Base-by-base conservation (phyloP, 306 rosid genomes). In the Sicyos baderoa region DNA sequence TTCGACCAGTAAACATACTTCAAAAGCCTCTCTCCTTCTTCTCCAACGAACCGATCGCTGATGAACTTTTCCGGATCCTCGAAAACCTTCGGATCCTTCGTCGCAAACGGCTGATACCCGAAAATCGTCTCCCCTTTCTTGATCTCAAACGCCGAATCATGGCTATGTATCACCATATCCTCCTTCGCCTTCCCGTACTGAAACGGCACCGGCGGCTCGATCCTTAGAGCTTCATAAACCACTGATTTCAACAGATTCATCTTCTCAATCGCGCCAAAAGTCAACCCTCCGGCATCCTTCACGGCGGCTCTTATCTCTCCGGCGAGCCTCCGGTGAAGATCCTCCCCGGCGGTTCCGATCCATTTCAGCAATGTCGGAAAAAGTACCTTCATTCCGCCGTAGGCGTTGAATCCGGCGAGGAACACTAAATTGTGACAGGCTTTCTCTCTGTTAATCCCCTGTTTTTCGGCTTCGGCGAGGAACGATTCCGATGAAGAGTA, bases 141-240 rank as follows among this genome's bases (percentile, higher is more conserved):
- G 79, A 88, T 82, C 88, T 83, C 52, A 71, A 67, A 90, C 1
- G 80, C 22, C 0, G 86, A 85, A 50, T 84, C 88, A 32, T 87
- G 95, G 48, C 84, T 86, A 0, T 58, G 69, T 22, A 87, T 70
- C 73, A 87, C 80, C 5, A 88, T 21, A 65, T 90, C 88, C 72
- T 84, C 79, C 81, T 82, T 87, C 7, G 95, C 97, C 57, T 77
- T 82, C 0, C 61, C 97, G 78, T 86, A 90, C 67, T 87, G 95
- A 69, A 44, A 87, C 6, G 95, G 90, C 0, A 90, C 91, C 4
- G 91, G 91, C 1, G 97, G 95, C 2, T 90, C 91, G 3, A 90
- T 84, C 60, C 97, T 77, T 0, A 90, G 32, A 0, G 68, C 76
- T n/a, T 90, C 97, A 35, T 80, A 90, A 1, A 87, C 97, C 17